Conservation (phyloP, 768 basidiomycete species). For the Russula ochroleuca region DNA sequence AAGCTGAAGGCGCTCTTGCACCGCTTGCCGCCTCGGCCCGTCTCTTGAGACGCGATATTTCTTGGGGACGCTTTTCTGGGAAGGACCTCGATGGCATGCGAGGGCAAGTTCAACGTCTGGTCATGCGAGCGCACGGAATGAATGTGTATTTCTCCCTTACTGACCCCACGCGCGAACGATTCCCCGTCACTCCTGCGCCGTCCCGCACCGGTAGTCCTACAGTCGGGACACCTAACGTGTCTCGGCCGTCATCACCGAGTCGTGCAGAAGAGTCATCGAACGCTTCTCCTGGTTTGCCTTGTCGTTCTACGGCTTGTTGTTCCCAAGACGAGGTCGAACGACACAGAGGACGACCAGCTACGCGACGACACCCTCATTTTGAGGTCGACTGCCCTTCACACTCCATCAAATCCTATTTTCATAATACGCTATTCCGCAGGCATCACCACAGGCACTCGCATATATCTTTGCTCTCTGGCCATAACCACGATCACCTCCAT, state of each 20-base stretch:
- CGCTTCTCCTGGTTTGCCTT: constrained; percentile 39
- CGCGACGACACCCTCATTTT: constrained; percentile 22
- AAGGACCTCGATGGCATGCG: constrained; percentile 52
- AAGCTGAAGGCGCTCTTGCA: constrained; percentile 48
- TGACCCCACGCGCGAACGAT: constrained; percentile 56
- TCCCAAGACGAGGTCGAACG: constrained; percentile 10
- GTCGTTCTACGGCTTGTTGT: constrained; percentile 33
- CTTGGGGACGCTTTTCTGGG: constrained; percentile 57
- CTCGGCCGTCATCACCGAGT: constrained; percentile 20
- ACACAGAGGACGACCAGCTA: constrained; percentile 2
- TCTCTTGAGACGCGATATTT: constrained; percentile 55
- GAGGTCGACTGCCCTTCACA: constrained; percentile 3
- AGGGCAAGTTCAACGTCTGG: constrained; percentile 45
- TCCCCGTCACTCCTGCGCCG: constrained; percentile 31
- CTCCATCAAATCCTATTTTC: constrained; percentile 5
- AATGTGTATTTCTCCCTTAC: constrained; percentile 57
- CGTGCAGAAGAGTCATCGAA: constrained; percentile 23
- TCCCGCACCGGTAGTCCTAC: constrained; percentile 20
- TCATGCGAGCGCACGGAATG: constrained; percentile 59
- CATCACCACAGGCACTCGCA: constrained; percentile 23
- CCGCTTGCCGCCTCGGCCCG: constrained; percentile 49
- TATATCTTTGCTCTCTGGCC: constrained; percentile 20
- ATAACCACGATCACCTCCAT: constrained; percentile 24
- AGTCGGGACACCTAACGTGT: too few species aligned
- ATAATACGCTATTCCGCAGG: constrained; percentile 11